phyloP scores from a whole-genome alignment of 257 asterid species.

The Paulownia fortunei region DNA sequence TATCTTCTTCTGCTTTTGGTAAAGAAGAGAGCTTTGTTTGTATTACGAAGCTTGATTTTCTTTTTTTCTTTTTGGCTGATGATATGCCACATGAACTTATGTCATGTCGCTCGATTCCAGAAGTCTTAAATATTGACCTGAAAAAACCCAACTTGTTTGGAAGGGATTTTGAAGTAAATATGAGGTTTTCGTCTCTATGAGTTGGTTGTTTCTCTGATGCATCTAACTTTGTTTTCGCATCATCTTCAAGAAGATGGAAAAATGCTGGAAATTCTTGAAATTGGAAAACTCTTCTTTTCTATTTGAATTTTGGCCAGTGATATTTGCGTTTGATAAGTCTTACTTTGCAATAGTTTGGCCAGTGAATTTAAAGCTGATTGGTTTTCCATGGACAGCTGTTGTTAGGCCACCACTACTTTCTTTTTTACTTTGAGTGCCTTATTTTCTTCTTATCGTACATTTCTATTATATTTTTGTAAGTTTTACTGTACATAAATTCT shows the following conservation, averaged over 20 bases:
- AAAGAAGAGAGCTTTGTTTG: slow-evolving; percentile 11
- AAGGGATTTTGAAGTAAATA: slow-evolving; percentile 2
- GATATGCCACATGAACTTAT: background rate
- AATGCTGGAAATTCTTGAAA: background rate
- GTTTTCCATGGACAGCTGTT: slow-evolving; percentile 5
- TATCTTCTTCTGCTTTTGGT: slow-evolving; percentile 2
- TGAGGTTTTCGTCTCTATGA: background rate
- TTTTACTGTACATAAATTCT: background rate
- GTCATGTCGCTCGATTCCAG: slow-evolving; percentile 11
- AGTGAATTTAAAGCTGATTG: slow-evolving; percentile 3
- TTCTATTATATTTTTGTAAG: background rate
- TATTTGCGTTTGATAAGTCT: background rate
- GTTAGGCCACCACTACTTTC: background rate
- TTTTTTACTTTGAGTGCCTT: background rate
- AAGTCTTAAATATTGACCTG: background rate
- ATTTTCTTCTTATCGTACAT: background rate
- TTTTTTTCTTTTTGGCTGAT: background rate
- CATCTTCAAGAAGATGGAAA: background rate
- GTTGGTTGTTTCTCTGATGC: background rate
- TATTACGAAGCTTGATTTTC: slow-evolving; percentile 6
- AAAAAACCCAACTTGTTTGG: slow-evolving; percentile 4
- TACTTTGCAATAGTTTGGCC: background rate
- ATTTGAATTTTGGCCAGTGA: background rate
- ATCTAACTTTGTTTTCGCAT: background rate
- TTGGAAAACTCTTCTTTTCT: background rate